phyloP scores from a whole-genome alignment of 768 basidiomycete genomes.

The Amanita muscaria region DNA sequence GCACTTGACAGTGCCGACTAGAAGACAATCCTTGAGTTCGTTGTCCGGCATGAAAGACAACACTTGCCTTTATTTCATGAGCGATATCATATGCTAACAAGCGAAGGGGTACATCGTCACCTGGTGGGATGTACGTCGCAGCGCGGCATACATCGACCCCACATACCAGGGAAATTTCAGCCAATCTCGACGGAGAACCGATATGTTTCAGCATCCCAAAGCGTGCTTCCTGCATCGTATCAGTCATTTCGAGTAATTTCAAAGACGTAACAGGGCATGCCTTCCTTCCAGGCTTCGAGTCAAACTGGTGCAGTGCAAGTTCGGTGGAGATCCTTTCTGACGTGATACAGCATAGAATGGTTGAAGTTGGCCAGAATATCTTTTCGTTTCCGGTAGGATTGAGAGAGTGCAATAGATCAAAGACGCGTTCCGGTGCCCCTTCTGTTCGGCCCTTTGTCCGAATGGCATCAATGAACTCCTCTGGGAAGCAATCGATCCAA shows the following conservation, averaged over 20 bases:
- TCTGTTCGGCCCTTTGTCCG: constrained; percentile 58
- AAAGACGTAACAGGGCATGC: constrained; percentile 14
- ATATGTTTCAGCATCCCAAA: constrained; percentile 56
- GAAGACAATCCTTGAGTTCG: background rate
- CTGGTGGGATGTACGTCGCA: constrained; percentile 41
- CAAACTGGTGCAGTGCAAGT: constrained; percentile 30
- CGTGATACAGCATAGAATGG: constrained; percentile 63
- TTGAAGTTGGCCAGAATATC: constrained; percentile 74
- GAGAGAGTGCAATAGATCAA: constrained; percentile 63
- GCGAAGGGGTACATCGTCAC: constrained; percentile 54
- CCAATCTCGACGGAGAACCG: constrained; percentile 42
- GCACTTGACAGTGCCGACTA: constrained; percentile 26
- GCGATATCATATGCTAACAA: constrained; percentile 64
- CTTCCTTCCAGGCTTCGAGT: constrained; percentile 30
- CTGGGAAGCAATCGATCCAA: constrained; percentile 75
- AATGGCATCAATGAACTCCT: constrained; percentile 70
- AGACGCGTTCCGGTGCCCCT: constrained; percentile 78
- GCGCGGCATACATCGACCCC: constrained; percentile 73
- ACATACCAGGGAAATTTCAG: constrained; percentile 63
- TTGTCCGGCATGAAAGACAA: background rate
- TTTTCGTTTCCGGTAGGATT: constrained; percentile 31
- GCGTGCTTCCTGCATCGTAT: constrained; percentile 34
- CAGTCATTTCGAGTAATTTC: constrained; percentile 6
- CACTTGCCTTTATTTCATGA: constrained; percentile 66
- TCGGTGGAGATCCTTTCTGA: constrained; percentile 63